Evolutionary conservation across 441 rosid genomes (phyloP).

Genomic region (Metrosideros polymorpha): DNA sequence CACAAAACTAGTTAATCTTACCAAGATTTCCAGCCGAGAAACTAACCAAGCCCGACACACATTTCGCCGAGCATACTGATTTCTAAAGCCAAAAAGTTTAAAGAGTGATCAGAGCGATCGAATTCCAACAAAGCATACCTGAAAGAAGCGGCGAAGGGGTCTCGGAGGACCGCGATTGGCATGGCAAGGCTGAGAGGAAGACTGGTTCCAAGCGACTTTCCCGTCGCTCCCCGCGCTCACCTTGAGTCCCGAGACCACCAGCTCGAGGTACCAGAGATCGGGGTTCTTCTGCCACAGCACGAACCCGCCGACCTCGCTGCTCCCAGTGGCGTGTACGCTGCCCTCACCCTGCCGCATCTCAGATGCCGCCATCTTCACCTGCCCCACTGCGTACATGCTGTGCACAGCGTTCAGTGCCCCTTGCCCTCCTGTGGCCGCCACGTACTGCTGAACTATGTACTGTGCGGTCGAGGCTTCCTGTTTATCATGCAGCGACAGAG

Average conservation of each 20-base stretch:
- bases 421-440: conserved; percentile 79
- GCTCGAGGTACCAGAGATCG: conserved; percentile 72
- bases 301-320: conserved; percentile 74
- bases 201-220: conserved; percentile 87
- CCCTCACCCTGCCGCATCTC: conserved; percentile 59
- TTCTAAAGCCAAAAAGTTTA: neutral
- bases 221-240: conserved; percentile 90
- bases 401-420: conserved; percentile 40
- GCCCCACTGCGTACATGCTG: conserved; percentile 87
- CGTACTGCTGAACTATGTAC: conserved; percentile 78
- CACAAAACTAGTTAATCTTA: neutral
- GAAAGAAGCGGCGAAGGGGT: conserved; percentile 84
- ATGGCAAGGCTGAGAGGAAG: conserved; percentile 69
- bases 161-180: conserved; percentile 80
- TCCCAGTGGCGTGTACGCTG: conserved; percentile 32
- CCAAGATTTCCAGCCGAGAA: neutral
- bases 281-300: conserved; percentile 93
- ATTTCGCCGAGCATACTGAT: neutral
- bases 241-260: conserved; percentile 79
- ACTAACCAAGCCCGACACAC: neutral
- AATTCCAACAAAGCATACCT: conserved; percentile 25
- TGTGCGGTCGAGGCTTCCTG: conserved; percentile 84
- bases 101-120: neutral
- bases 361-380: conserved; percentile 74
- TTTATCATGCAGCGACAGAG: neutral